Evolutionary conservation across 2,329 filamentous ascomycete genomes (phyloP).

Genomic region (Pseudopyrenochaeta lycopersici): DNA sequence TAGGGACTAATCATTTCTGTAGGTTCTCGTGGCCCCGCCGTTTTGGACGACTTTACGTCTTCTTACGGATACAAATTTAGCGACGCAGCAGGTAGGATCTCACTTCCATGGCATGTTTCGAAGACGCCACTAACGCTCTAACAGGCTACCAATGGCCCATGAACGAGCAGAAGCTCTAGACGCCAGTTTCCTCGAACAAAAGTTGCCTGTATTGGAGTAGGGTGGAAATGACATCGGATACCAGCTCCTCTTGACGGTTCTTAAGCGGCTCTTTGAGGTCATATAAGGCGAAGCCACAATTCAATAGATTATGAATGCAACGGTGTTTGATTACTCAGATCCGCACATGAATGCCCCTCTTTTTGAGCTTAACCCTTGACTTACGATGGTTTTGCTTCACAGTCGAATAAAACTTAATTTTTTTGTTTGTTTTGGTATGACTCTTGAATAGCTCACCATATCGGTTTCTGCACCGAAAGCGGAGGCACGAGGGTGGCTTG

Average conservation of each 20-base stretch:
- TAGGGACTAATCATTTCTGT: conserved; percentile 29
- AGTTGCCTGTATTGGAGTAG: conserved; percentile 24
- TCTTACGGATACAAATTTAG: conserved; percentile 99
- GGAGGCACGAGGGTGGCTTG: neutral
- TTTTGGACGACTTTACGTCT: conserved; percentile 96
- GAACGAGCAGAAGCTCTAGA: conserved; percentile 48
- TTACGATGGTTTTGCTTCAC: neutral
- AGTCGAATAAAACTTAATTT: neutral
- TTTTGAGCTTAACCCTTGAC: neutral
- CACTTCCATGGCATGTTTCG: conserved; percentile 13
- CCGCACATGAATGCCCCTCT: neutral
- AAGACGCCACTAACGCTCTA: conserved; percentile 22
- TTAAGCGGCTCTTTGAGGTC: conserved; percentile 6
- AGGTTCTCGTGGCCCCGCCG: conserved; percentile 96
- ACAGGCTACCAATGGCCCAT: conserved; percentile 53
- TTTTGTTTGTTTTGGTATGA: neutral
- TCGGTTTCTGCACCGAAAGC: conserved; percentile 5
- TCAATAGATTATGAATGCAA: conserved; percentile 29
- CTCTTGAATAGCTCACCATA: neutral
- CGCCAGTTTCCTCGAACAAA: conserved; percentile 12
- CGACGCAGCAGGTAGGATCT: conserved; percentile 76
- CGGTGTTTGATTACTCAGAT: conserved; percentile 2
- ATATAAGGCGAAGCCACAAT: conserved; percentile 2
- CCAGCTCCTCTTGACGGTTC: conserved; percentile 10
- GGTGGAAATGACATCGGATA: conserved; percentile 17